A percentile compares a stretch with the other conserved stretches of the same genome.
Evolutionary conservation across 2,329 filamentous ascomycete genomes (phyloP).

Genomic region (Phoma sp.): DNA sequence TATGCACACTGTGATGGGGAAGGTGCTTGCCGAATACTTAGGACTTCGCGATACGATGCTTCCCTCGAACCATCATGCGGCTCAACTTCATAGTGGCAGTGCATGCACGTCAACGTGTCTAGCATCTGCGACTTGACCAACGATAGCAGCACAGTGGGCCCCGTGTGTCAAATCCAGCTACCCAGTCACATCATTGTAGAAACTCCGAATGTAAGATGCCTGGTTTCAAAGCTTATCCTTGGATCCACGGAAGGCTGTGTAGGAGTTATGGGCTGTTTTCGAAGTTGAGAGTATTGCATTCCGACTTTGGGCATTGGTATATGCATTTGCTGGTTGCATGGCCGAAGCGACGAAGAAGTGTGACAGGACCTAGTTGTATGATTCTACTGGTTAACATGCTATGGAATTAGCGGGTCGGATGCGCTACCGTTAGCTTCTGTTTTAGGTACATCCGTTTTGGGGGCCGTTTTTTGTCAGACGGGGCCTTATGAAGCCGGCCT

Average conservation of each 20-base stretch:
- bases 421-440: not conserved
- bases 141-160: not conserved
- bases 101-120: not conserved
- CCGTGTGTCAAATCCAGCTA: not conserved
- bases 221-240: not conserved
- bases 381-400: not conserved
- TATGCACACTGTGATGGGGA: too few species aligned
- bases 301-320: too few species aligned
- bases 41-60: too few species aligned
- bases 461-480: constrained; percentile 7
- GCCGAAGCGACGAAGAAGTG: too few species aligned
- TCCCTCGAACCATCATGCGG: too few species aligned
- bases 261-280: not conserved
- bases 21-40: too few species aligned
- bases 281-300: not conserved
- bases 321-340: too few species aligned
- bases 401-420: not conserved
- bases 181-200: not conserved
- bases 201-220: not conserved
- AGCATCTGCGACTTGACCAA: not conserved
- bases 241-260: not conserved
- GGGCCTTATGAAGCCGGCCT: constrained; percentile 3
- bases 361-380: not conserved
- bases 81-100: too few species aligned
- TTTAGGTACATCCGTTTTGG: constrained; percentile 1